phyloP scores from a whole-genome alignment of 768 basidiomycete genomes.

The Paxillus rubicundulus region DNA sequence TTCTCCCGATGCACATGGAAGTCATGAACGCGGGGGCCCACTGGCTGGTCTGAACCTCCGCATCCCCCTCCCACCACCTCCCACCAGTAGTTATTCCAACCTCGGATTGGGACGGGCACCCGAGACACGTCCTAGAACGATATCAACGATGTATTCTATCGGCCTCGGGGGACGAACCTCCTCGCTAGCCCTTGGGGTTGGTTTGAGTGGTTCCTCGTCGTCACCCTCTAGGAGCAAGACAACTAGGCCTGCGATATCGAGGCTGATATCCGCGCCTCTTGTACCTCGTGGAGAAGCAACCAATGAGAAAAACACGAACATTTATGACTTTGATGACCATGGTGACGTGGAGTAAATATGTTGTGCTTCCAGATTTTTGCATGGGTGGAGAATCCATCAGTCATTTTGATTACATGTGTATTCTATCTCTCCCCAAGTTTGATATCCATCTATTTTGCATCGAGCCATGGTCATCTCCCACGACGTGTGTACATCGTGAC shows the following conservation, averaged over 20 bases:
- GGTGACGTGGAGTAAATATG: constrained; percentile 24
- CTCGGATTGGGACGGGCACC: constrained; percentile 16
- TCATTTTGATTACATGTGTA: background rate
- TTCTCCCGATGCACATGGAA: constrained; percentile 3
- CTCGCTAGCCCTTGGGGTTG: constrained; percentile 28
- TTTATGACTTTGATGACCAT: constrained; percentile 8
- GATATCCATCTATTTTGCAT: background rate
- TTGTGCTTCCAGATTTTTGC: background rate
- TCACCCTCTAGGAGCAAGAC: background rate
- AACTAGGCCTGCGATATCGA: background rate
- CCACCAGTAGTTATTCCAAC: constrained; percentile 10
- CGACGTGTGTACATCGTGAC: too few species aligned
- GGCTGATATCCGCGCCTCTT: background rate
- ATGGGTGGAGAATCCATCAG: background rate
- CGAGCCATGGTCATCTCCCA: too few species aligned
- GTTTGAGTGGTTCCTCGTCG: constrained; percentile 15
- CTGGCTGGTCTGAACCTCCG: constrained; percentile 48
- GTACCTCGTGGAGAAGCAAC: background rate
- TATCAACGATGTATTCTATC: constrained; percentile 64
- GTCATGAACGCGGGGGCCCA: constrained; percentile 31
- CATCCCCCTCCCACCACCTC: constrained; percentile 53
- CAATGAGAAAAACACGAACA: background rate
- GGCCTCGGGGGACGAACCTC: constrained; percentile 50
- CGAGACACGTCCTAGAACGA: constrained; percentile 42
- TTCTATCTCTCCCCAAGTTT: background rate